Base-by-base conservation (phyloP, 495 filamentous ascomycete species). In the Penicillium ucsense region DNA sequence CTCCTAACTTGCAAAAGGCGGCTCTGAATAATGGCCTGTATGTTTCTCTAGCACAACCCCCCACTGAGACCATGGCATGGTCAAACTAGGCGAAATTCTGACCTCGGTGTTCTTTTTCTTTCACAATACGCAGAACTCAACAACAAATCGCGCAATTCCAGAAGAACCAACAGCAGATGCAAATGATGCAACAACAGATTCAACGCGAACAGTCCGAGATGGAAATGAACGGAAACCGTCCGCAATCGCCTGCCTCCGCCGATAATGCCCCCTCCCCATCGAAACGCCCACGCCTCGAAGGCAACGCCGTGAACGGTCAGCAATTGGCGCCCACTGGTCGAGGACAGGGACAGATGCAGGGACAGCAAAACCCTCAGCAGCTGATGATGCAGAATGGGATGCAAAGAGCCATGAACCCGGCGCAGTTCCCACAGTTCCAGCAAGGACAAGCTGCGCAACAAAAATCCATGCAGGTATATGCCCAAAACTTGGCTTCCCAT, bases 261-360 rank as follows among this genome's bases (percentile, higher is more conserved):
- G 91, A 95, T 37, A 94, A 94, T 57, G 88, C 88, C 31, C 86
- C 89, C 5, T 96, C 92, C 27, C 91, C 92, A 6, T 87, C 83
- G 45, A 98, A 98, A 70, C 76, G 92, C 57, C 84, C 82, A n/a
- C 87, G 91, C 35, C 75, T 96, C 35, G 92, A 95, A 49, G 78
- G 78, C 52, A 78, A 76, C 35, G 73, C 74, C 28, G 85, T 84
- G 57, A 86, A 86, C 56, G 81, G 82, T 47, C 84, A 83, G 54
- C 80, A 79, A 57, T 84, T 94, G 74, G 83, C 84, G 64, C 83
- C 80, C 35, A 89, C 88, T 65, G 89, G 86, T 55, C 80, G 85
- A 53, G 77, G 77, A 65, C 86, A 80, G 41, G 78, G 78, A 50
- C 81, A 84, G 61, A 84, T 90, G 75, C 81, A 76, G 29, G 78